These are phyloP conservation scores for Simplicillium sp. DNA, from an alignment of 2,329 filamentous ascomycete species.

Conservation along the genomic window DNA sequence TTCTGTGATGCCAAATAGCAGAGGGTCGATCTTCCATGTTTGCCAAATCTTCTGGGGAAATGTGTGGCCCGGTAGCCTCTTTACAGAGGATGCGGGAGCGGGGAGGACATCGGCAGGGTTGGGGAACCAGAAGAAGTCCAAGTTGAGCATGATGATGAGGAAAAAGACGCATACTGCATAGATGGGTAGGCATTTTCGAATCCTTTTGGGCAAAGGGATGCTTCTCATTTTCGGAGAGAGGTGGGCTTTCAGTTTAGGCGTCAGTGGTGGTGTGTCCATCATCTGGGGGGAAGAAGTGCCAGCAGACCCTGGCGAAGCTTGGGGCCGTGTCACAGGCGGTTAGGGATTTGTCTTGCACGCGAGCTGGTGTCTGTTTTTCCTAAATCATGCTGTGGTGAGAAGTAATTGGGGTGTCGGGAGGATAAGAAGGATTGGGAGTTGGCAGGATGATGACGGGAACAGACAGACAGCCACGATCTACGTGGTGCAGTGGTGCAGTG, in stretches of 20 bases:
- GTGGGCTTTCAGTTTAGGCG: neutral
- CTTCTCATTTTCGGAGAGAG: neutral
- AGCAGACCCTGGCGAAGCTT: no score
- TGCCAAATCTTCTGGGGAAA: conserved; percentile 69
- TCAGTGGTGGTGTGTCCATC: neutral
- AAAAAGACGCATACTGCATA: neutral
- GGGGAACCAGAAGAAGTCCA: neutral
- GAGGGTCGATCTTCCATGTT: conserved; percentile 62
- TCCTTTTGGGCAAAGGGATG: neutral
- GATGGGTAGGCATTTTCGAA: neutral
- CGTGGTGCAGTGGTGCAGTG: no score
- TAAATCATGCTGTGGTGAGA: no score
- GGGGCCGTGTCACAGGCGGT: no score
- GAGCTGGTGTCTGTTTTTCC: no score
- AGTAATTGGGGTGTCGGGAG: no score
- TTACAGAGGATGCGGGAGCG: conserved; percentile 3
- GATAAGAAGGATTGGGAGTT: no score
- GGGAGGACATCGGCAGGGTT: neutral
- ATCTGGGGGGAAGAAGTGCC: neutral
- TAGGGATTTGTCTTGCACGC: no score
- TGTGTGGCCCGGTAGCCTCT: conserved; percentile 14
- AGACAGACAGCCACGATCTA: no score
- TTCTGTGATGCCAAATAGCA: conserved; percentile 57
- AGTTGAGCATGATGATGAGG: neutral
- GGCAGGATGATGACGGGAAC: no score